Evolutionary conservation across 768 basidiomycete genomes (phyloP).

Genomic region (Amanita brunnescens): DNA sequence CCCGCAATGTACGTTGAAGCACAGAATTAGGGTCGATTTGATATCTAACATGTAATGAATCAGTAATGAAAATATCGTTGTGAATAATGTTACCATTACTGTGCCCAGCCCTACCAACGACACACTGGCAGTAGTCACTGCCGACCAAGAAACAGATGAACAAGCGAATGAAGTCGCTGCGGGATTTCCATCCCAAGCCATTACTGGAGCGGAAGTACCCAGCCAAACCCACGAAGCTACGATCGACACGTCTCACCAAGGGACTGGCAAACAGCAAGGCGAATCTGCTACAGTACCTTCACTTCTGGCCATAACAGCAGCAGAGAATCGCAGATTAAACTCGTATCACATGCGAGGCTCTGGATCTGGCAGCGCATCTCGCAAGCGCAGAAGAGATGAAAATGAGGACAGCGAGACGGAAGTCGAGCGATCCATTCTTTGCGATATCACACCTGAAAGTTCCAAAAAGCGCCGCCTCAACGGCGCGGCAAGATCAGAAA

Average conservation of each 20-base stretch:
- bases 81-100: background rate
- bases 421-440: constrained; percentile 9
- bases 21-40: background rate
- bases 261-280: too few relatives aligned
- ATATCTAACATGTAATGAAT: background rate
- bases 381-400: constrained; percentile 7
- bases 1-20: background rate
- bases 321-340: too few relatives aligned
- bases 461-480: background rate
- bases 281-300: too few relatives aligned
- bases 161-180: background rate
- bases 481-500: too few relatives aligned
- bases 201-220: background rate
- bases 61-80: background rate
- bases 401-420: constrained; percentile 10
- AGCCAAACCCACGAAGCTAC: too few relatives aligned
- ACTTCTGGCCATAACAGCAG: too few relatives aligned
- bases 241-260: too few relatives aligned
- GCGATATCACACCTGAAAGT: background rate
- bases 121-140: background rate
- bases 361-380: background rate
- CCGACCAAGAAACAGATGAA: background rate
- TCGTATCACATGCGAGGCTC: background rate
- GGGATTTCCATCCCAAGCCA: background rate
- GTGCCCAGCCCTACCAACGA: background rate